Base-by-base conservation (phyloP, 352 stramenopile species). In the Phytophthora boehmeriae region DNA sequence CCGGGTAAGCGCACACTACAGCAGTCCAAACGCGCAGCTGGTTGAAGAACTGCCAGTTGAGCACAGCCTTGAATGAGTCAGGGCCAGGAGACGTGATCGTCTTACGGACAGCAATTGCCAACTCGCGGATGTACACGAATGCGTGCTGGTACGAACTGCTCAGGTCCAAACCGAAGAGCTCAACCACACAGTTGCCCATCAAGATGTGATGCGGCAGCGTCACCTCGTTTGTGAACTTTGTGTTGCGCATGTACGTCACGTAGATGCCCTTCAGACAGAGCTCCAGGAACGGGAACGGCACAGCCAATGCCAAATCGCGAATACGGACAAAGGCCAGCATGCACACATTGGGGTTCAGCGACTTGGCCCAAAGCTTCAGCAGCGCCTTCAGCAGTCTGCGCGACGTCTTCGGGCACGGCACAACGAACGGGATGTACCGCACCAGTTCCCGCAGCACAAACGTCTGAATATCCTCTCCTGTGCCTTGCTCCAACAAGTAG, bases 11-110 rank as follows among this genome's bases (percentile, higher is more conserved):
- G 56, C 87, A 91, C 47, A 99, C 78, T 1, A 99, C 96, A 5
- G 96, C 97, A 35, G 93, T 93, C 97, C 96, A 99, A 4, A 99
- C 78, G 46, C 96, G 96, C 27, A 99, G 66, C 62, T 97, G 98
- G 77, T 99, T 98, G 53, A 99, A 84, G 58, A 98, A 99, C 76
- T 99, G 97, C 98, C 97, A 99, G 72, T 97, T 98, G 55, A 98
- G 95, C 25, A 98, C 81, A 52, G 63, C 63, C 73, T 93, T 85
- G 63, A 97, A 89, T 19, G 84, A 84, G 50, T 98, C 92, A 2
- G 88, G 75, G 20, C 89, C 96, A n/a, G 96, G 96, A 52, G 97
- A 95, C 51, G 88, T 93, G 69, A 99, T 96, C 13, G 97, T 98
- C 51, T 96, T 96, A 56, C 98, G 89, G 45, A 99, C 84, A 70